phyloP scores from a whole-genome alignment of 2,329 filamentous ascomycete genomes.

The Mariannaea sp. region DNA sequence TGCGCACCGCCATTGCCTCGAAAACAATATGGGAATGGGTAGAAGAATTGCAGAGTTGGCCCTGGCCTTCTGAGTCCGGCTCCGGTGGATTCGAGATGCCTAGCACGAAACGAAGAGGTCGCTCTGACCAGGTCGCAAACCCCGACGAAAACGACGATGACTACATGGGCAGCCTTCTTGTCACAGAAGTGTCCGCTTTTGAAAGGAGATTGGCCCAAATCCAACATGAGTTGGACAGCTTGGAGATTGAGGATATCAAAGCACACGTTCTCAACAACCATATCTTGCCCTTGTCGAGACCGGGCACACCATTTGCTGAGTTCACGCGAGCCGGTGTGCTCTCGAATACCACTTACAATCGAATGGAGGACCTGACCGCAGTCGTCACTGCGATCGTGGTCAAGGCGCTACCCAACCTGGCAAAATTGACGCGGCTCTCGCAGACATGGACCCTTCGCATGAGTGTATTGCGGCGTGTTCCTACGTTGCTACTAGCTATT shows the following conservation, averaged over 20 bases:
- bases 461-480: slow-evolving; percentile 73
- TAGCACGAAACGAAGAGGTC: slow-evolving; percentile 46
- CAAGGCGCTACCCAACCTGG: slow-evolving; percentile 82
- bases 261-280: slow-evolving; percentile 83
- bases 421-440: slow-evolving; percentile 73
- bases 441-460: slow-evolving; percentile 79
- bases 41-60: slow-evolving; percentile 68
- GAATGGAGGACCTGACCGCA: slow-evolving; percentile 87
- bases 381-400: slow-evolving; percentile 89
- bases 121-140: slow-evolving; percentile 38
- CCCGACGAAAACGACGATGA: slow-evolving; percentile 34
- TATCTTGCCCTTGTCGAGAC: slow-evolving; percentile 59
- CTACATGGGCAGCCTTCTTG: slow-evolving; percentile 74
- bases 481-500: slow-evolving; percentile 69
- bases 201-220: slow-evolving; percentile 78
- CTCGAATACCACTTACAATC: slow-evolving; percentile 61
- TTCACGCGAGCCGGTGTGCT: slow-evolving; percentile 45
- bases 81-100: slow-evolving; percentile 61
- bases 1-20: slow-evolving; percentile 71
- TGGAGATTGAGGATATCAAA: slow-evolving; percentile 88
- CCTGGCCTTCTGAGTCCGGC: slow-evolving; percentile 57
- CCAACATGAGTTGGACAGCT: slow-evolving; percentile 65
- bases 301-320: slow-evolving; percentile 43
- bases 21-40: slow-evolving; percentile 76
- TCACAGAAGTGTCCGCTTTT: slow-evolving; percentile 67